A percentile compares a stretch with the other conserved stretches of the same genome.
phyloP scores from a whole-genome alignment of 2,329 filamentous ascomycete species.

The Diatrype stigma region DNA sequence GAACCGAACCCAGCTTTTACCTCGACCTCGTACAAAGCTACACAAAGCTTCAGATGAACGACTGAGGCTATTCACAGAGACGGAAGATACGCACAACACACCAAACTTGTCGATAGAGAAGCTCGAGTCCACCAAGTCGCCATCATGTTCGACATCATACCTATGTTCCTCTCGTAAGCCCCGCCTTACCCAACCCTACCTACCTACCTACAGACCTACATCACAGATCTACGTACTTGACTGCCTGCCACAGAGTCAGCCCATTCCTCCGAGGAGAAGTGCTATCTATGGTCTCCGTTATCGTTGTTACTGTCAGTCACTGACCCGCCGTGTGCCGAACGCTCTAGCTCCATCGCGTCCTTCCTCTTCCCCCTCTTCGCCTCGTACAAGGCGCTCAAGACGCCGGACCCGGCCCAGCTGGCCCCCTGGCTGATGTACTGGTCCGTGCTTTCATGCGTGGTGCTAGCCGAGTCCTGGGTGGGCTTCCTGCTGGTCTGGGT shows the following conservation, averaged over 20 bases:
- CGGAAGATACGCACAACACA: background rate
- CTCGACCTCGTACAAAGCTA: no score
- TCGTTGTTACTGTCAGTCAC: background rate
- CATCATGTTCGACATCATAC: constrained; percentile 60
- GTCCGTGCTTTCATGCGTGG: constrained; percentile 80
- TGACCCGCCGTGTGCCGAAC: background rate
- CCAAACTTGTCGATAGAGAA: background rate
- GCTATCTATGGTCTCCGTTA: constrained; percentile 1
- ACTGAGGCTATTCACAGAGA: no score
- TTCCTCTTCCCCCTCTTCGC: constrained; percentile 95
- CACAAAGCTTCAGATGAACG: no score
- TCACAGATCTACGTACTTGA: constrained; percentile 1
- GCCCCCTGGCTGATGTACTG: constrained; percentile 99
- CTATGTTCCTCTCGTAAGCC: constrained; percentile 61
- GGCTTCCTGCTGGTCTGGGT: constrained; percentile 86
- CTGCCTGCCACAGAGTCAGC: no score
- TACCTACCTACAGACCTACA: background rate
- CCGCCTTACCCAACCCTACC: constrained; percentile 3
- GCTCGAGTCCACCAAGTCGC: background rate
- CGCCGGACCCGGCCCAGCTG: constrained; percentile 80
- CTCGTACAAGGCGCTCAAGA: constrained; percentile 96
- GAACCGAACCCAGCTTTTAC: background rate
- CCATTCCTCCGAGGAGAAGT: background rate
- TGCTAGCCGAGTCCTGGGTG: constrained; percentile 82
- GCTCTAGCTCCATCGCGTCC: constrained; percentile 70